phyloP scores from a whole-genome alignment of 1,139 yeast species.

The Suhomyces yuchorum region DNA sequence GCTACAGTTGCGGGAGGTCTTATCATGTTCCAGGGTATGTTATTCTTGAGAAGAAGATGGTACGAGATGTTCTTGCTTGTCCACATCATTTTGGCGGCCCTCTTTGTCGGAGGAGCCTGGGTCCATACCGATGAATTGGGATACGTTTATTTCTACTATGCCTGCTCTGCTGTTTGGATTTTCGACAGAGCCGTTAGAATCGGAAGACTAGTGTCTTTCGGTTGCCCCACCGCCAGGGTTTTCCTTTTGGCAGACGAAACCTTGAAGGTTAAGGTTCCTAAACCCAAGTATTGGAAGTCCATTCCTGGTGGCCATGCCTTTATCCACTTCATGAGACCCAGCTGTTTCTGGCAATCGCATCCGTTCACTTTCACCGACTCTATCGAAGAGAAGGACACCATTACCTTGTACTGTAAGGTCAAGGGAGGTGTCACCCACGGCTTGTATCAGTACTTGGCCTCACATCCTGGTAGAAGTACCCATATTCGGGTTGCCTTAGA shows the following conservation, averaged over 20 bases:
- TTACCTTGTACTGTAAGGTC: conserved; percentile 36
- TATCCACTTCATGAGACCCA: conserved; percentile 41
- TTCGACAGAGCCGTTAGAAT: conserved; percentile 45
- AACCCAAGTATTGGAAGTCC: conserved; percentile 43
- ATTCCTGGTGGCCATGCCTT: conserved; percentile 57
- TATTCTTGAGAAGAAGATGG: conserved; percentile 42
- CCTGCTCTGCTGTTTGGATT: conserved; percentile 46
- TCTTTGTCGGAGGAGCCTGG: conserved; percentile 47
- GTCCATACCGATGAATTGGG: conserved; percentile 44
- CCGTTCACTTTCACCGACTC: conserved; percentile 37
- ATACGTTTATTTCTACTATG: conserved; percentile 40
- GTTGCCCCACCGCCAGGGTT: conserved; percentile 41
- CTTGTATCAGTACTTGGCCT: conserved; percentile 25
- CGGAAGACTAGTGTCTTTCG: conserved; percentile 35
- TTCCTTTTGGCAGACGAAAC: conserved; percentile 41
- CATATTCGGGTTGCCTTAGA: conserved; percentile 42
- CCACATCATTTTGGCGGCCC: conserved; percentile 44
- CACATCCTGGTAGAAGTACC: conserved; percentile 27
- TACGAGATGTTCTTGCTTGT: conserved; percentile 45
- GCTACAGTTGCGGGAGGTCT: conserved; percentile 37
- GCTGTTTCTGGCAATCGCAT: conserved; percentile 45
- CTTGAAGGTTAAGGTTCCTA: conserved; percentile 42
- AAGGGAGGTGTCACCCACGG: conserved; percentile 39
- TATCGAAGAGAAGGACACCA: conserved; percentile 23
- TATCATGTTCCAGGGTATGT: conserved; percentile 38